Conservation (phyloP, 768 basidiomycete genomes). For the Hygrophoropsis aurantiaca region DNA sequence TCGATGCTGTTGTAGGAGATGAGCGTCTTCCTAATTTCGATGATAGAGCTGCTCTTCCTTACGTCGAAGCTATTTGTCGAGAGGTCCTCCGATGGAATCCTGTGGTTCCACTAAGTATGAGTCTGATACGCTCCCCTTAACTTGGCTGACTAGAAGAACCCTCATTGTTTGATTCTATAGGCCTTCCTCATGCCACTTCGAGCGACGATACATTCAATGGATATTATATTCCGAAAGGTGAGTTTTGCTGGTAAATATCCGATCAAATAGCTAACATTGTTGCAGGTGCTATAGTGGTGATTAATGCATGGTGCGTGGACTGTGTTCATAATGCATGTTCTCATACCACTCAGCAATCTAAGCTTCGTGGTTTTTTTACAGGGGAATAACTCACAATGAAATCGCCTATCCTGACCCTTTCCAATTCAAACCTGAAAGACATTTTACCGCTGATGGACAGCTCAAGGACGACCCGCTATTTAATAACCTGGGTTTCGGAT, state of each 20-base stretch:
- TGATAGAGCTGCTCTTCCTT: not conserved
- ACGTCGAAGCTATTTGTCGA: not conserved
- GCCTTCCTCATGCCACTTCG: constrained; percentile 26
- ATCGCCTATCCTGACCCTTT: constrained; percentile 24
- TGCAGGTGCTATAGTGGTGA: constrained; percentile 20
- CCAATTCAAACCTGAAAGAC: constrained; percentile 24
- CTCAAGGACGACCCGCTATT: constrained; percentile 24
- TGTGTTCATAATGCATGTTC: no score
- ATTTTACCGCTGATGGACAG: constrained; percentile 22
- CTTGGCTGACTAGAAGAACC: no score
- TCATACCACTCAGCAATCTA: no score
- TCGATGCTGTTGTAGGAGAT: not conserved
- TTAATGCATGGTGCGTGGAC: constrained; percentile 27
- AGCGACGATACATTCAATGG: constrained; percentile 46
- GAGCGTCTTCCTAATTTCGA: not conserved
- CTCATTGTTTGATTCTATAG: constrained; percentile 6
- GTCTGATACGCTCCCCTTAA: no score
- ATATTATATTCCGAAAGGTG: constrained; percentile 38
- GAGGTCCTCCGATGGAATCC: not conserved
- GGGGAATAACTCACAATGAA: constrained; percentile 32
- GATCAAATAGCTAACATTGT: not conserved
- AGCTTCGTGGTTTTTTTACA: no score
- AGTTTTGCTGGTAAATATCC: not conserved
- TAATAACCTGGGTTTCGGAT: constrained; percentile 28
- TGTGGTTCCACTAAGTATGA: not conserved